Conservation (phyloP, 208 protist genomes). For the Trypanosoma brucei region DNA sequence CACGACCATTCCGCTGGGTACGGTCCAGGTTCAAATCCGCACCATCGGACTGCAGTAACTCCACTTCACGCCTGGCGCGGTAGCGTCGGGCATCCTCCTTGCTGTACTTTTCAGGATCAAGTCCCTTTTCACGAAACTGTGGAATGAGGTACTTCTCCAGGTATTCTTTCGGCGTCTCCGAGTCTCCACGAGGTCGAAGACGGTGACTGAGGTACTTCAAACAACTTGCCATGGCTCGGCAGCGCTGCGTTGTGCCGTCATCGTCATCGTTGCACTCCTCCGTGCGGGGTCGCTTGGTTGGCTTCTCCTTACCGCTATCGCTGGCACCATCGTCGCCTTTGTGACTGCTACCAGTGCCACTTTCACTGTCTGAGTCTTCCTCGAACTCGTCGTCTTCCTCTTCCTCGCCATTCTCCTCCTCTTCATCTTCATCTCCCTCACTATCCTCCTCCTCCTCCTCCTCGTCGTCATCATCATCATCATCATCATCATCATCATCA, state of each 20-base stretch:
- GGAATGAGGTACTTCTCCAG: constrained; percentile 48
- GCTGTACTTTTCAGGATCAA: constrained; percentile 64
- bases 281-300: constrained; percentile 34
- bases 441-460: constrained; percentile 20
- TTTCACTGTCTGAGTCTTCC: constrained; percentile 33
- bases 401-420: constrained; percentile 27
- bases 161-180: constrained; percentile 62
- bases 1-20: constrained; percentile 51
- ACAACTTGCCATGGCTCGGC: constrained; percentile 67
- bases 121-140: constrained; percentile 60
- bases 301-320: constrained; percentile 25
- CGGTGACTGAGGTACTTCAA: constrained; percentile 64
- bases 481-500: constrained; percentile 1
- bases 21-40: constrained; percentile 62
- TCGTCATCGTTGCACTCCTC: constrained; percentile 26
- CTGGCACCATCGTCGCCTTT: constrained; percentile 45
- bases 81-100: constrained; percentile 63
- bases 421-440: constrained; percentile 8
- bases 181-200: constrained; percentile 34
- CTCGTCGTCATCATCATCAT: constrained; percentile 18
- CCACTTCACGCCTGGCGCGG: constrained; percentile 56
- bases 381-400: constrained; percentile 26
- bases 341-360: constrained; percentile 26
- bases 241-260: constrained; percentile 32
- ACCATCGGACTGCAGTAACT: constrained; percentile 73